Conservation (phyloP, 106 monocot genomes). For the Allium fistulosum region DNA sequence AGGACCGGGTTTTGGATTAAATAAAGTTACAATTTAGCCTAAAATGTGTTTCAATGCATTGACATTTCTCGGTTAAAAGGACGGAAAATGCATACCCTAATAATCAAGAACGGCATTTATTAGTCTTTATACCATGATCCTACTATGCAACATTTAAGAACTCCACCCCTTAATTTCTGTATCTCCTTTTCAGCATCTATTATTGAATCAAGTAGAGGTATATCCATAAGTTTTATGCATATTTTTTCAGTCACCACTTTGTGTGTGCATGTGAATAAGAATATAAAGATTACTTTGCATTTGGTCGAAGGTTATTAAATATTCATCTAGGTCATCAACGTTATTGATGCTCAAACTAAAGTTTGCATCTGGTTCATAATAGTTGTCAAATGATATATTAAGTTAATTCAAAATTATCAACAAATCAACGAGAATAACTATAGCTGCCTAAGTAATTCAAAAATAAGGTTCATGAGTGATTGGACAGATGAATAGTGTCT, state of each 20-base stretch:
- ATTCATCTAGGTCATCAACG: conserved; percentile 48
- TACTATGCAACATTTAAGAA: conserved; percentile 4
- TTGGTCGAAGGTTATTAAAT: conserved; percentile 29
- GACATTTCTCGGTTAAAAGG: too few relatives aligned
- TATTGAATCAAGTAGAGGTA: background rate
- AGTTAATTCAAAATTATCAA: background rate
- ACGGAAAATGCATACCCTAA: conserved; percentile 23
- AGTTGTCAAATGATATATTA: conserved; percentile 8
- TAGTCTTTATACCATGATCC: conserved; percentile 10
- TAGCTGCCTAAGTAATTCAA: too few relatives aligned
- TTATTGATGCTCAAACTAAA: conserved; percentile 18
- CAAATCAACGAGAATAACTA: too few relatives aligned
- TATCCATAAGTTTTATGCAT: background rate
- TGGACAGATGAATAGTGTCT: too few relatives aligned
- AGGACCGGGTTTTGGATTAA: too few relatives aligned
- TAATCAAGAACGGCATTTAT: conserved; percentile 38
- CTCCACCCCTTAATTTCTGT: conserved; percentile 25
- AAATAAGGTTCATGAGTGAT: too few relatives aligned
- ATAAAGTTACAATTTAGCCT: too few relatives aligned
- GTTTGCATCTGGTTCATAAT: conserved; percentile 21
- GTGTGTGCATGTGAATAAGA: background rate
- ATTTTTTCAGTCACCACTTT: background rate
- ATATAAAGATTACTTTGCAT: conserved; percentile 33
- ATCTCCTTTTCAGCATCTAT: conserved; percentile 43
- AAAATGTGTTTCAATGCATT: too few relatives aligned